Percentiles rank a stretch among this genome's conserved stretches.
These are phyloP conservation scores for Reutealis trisperma DNA, from an alignment of 345 rosid genomes.

Conservation along the genomic window DNA sequence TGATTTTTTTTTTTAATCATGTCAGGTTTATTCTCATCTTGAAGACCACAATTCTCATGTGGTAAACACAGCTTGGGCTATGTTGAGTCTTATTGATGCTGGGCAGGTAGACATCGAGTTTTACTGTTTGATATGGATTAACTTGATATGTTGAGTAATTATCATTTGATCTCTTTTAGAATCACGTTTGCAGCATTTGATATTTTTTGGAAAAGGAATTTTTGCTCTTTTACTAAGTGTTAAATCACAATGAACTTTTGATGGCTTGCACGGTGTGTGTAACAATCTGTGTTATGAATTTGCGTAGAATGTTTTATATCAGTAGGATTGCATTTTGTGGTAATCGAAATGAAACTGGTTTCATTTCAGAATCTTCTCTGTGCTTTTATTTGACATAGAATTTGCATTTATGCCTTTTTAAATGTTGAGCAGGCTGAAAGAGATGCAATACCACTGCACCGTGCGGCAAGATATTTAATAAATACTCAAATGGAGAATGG, in stretches of 20 bases:
- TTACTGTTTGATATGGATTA: not conserved
- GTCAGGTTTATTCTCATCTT: conserved; percentile 51
- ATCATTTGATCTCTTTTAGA: no score
- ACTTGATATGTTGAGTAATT: no score
- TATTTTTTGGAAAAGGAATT: not conserved
- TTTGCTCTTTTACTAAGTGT: not conserved
- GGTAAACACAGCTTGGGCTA: conserved; percentile 78
- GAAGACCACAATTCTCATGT: conserved; percentile 47
- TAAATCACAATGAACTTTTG: not conserved
- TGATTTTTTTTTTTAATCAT: not conserved
- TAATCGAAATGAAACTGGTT: not conserved
- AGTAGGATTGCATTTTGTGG: not conserved
- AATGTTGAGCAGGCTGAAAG: conserved; percentile 39
- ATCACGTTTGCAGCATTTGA: not conserved
- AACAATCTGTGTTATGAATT: no score
- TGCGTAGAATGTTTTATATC: no score
- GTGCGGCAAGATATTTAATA: conserved; percentile 49
- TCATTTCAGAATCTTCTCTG: not conserved
- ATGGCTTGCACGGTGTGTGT: not conserved
- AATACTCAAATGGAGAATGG: conserved; percentile 64
- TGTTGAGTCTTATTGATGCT: conserved; percentile 61
- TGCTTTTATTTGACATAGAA: not conserved
- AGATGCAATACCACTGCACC: conserved; percentile 58
- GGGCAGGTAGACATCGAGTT: conserved; percentile 50
- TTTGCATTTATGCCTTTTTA: not conserved